Evolutionary conservation across 257 asterid genomes (phyloP).

Genomic region (Scutellaria barbata): DNA sequence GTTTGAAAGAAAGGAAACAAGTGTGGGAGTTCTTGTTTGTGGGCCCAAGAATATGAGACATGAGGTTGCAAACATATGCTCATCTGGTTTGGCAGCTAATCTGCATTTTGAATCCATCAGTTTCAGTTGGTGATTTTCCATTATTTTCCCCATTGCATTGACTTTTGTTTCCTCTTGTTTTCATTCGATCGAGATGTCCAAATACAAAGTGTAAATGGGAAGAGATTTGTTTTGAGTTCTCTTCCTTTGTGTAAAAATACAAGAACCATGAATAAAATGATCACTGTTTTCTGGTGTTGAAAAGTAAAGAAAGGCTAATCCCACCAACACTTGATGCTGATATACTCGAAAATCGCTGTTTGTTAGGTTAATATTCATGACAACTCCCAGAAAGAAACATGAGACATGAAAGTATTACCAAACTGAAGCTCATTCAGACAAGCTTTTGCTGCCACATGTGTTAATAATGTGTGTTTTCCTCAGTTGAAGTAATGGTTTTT

Average conservation of each 20-base stretch:
- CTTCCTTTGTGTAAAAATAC: conserved; percentile 23
- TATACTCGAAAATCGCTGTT: not conserved
- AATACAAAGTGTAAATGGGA: not conserved
- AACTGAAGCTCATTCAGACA: conserved; percentile 3
- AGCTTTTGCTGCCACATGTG: conserved; percentile 20
- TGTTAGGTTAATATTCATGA: not conserved
- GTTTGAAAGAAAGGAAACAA: conserved; percentile 65
- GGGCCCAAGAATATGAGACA: conserved; percentile 85
- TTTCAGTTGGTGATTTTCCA: conserved; percentile 72
- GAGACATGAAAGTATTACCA: conserved; percentile 26
- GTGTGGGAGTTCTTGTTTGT: conserved; percentile 77
- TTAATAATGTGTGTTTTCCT: not conserved
- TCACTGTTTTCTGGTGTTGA: not conserved
- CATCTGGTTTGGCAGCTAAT: conserved; percentile 69
- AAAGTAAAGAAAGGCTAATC: conserved; percentile 18
- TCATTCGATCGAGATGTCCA: not conserved
- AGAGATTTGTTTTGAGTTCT: not conserved
- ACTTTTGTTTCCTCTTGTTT: not conserved
- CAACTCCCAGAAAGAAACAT: conserved; percentile 11
- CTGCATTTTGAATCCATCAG: conserved; percentile 86
- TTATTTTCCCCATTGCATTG: not conserved
- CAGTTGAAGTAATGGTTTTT: conserved; percentile 13
- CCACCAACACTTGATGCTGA: conserved; percentile 40
- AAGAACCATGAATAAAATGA: conserved; percentile 12
- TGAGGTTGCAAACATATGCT: conserved; percentile 75